These are phyloP conservation scores for Entophlyctis helioformis DNA, from an alignment of 192 early-diverging fungal species.

Conservation along the genomic window DNA sequence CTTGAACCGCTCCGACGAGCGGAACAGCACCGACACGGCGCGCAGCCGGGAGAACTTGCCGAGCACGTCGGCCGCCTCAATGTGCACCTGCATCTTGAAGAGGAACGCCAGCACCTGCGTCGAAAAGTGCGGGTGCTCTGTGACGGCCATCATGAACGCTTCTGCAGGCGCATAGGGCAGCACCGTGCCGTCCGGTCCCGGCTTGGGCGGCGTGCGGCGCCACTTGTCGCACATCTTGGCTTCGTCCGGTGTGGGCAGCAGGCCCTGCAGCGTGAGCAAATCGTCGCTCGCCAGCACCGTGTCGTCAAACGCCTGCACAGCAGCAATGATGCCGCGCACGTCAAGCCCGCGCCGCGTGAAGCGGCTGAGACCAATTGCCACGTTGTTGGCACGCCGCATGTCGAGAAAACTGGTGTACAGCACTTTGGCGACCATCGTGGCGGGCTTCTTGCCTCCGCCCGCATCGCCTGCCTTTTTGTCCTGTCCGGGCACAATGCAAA, in stretches of 20 bases:
- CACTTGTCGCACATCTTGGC: slow-evolving; percentile 8
- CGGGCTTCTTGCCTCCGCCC: slow-evolving; percentile 5
- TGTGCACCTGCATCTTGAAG: slow-evolving; percentile 12
- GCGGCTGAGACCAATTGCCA: slow-evolving; percentile 35
- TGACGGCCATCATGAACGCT: slow-evolving; percentile 34
- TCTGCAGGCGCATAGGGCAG: slow-evolving; percentile 42
- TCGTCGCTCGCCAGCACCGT: slow-evolving; percentile 25
- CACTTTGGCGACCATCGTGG: slow-evolving; percentile 24
- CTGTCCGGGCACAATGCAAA: slow-evolving; percentile 28
- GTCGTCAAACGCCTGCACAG: slow-evolving; percentile 20
- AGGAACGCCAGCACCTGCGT: slow-evolving; percentile 23
- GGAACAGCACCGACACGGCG: no score
- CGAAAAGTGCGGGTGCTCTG: slow-evolving; percentile 18
- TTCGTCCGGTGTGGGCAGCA: slow-evolving; percentile 37
- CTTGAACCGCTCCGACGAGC: slow-evolving; percentile 26
- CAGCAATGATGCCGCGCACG: slow-evolving; percentile 8
- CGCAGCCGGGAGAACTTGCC: slow-evolving; percentile 10
- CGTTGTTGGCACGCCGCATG: slow-evolving; percentile 40
- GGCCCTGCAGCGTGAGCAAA: slow-evolving; percentile 22
- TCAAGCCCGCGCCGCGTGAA: slow-evolving; percentile 32
- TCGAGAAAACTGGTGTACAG: slow-evolving; percentile 41
- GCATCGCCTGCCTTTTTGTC: slow-evolving; percentile 9
- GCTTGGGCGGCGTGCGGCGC: background rate
- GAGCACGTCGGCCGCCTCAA: slow-evolving; percentile 21
- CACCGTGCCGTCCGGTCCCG: no score